These are phyloP conservation scores for Leccinum proximum DNA, from an alignment of 1,284 basidiomycete genomes.

Conservation along the genomic window DNA sequence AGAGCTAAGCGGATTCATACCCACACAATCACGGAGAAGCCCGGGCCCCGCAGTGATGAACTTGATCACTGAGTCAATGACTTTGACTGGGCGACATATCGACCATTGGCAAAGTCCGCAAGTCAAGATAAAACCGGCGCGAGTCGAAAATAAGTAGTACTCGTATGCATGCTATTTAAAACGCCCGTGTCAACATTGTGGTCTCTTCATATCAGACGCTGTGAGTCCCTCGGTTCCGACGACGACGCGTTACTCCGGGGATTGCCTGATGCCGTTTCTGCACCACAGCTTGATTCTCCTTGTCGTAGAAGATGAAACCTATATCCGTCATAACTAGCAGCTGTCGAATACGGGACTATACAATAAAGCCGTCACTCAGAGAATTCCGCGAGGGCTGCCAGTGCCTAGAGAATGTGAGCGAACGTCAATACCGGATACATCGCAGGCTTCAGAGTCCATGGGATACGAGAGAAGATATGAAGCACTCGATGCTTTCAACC, in stretches of 20 bases:
- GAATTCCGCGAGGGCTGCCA: too few relatives aligned
- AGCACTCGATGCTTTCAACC: too few relatives aligned
- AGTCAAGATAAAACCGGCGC: not conserved
- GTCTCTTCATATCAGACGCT: not conserved
- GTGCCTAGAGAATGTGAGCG: too few relatives aligned
- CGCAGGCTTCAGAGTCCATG: too few relatives aligned
- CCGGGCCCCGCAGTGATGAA: not conserved
- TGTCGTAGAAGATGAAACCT: not conserved
- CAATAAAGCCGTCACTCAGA: too few relatives aligned
- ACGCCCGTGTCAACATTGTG: not conserved
- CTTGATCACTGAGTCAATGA: not conserved
- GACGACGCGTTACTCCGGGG: not conserved
- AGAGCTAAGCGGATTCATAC: not conserved
- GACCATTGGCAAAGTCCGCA: not conserved
- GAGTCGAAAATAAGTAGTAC: not conserved
- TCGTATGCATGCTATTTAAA: not conserved
- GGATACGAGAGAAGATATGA: too few relatives aligned
- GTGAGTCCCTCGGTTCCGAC: not conserved
- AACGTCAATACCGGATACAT: too few relatives aligned
- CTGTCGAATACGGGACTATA: too few relatives aligned
- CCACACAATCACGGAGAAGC: not conserved
- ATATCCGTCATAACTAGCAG: not conserved
- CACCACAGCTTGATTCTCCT: not conserved
- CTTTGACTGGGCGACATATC: not conserved
- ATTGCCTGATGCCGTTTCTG: not conserved